Percentiles rank a stretch among this genome's conserved stretches.
Evolutionary conservation across 768 basidiomycete genomes (phyloP).

Genomic region (Lentinula lateritia): DNA sequence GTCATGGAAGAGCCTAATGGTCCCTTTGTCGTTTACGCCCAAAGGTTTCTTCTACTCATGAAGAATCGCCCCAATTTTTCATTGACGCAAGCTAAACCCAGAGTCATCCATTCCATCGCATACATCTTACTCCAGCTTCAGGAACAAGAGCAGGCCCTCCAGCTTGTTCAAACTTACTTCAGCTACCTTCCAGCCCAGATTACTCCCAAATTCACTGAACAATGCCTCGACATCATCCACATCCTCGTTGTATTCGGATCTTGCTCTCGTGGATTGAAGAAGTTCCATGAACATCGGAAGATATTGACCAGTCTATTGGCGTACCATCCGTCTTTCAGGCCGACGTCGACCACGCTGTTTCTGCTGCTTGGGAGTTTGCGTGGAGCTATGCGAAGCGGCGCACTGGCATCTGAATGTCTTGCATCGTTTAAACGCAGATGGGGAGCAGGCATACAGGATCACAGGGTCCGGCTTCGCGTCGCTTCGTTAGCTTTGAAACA

Average conservation of each 20-base stretch:
- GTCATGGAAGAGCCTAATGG: neutral
- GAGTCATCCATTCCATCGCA: slow-evolving; percentile 39
- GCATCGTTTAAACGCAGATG: slow-evolving; percentile 44
- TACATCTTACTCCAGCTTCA: slow-evolving; percentile 38
- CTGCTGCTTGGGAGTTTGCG: slow-evolving; percentile 51
- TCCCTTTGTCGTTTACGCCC: slow-evolving; percentile 10
- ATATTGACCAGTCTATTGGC: slow-evolving; percentile 39
- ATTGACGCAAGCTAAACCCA: slow-evolving; percentile 30
- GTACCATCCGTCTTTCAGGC: slow-evolving; percentile 43
- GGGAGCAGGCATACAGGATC: slow-evolving; percentile 52
- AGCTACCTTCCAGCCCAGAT: slow-evolving; percentile 39
- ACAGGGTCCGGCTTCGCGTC: slow-evolving; percentile 54
- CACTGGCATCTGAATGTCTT: slow-evolving; percentile 41
- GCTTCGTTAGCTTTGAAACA: slow-evolving; percentile 58
- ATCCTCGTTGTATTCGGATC: slow-evolving; percentile 34
- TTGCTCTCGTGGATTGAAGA: slow-evolving; percentile 30
- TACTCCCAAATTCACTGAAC: slow-evolving; percentile 22
- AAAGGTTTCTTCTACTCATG: slow-evolving; percentile 35
- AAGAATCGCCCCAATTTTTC: slow-evolving; percentile 32
- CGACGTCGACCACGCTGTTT: slow-evolving; percentile 55
- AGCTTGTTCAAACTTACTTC: slow-evolving; percentile 45
- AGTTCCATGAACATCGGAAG: slow-evolving; percentile 38
- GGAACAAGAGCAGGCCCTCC: slow-evolving; percentile 31
- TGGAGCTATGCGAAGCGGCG: slow-evolving; percentile 45
- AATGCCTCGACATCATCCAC: slow-evolving; percentile 52